phyloP scores from a whole-genome alignment of 441 rosid species.

The Corymbia calophylla region DNA sequence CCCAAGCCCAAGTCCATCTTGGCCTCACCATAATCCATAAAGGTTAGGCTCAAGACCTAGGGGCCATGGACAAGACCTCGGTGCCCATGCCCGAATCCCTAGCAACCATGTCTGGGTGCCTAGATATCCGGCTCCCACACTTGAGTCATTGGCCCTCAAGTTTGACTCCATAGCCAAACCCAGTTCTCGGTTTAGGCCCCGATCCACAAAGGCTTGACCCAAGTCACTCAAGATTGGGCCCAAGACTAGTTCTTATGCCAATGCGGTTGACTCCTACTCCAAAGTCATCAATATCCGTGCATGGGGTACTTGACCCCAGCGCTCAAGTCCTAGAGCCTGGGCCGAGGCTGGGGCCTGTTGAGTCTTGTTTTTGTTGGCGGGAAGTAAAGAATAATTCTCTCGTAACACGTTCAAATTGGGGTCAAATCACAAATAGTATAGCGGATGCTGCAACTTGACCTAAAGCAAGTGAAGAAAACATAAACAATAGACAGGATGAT shows the following conservation, averaged over 20 bases:
- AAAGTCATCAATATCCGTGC: background rate
- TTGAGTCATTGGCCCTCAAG: background rate
- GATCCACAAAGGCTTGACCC: background rate
- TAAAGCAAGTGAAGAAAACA: background rate
- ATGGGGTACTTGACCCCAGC: accelerated
- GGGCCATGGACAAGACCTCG: background rate
- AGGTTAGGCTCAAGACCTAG: background rate
- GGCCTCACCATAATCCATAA: background rate
- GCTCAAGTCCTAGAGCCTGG: background rate
- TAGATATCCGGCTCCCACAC: accelerated
- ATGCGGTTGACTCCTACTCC: background rate
- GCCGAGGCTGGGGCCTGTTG: background rate
- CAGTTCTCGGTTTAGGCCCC: background rate
- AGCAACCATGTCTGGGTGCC: background rate
- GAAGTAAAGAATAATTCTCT: background rate
- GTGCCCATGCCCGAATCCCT: background rate
- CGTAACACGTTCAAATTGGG: background rate
- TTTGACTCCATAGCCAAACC: accelerated
- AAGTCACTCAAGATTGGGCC: background rate
- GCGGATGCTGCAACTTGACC: background rate
- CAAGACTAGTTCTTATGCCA: background rate
- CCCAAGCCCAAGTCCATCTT: background rate
- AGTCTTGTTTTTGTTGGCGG: background rate
- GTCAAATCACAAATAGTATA: background rate
- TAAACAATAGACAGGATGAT: background rate